Percentiles rank a stretch among this genome's conserved stretches.
Conservation (phyloP, 2,329 filamentous ascomycete genomes). For the Elsinoe necatrix region DNA sequence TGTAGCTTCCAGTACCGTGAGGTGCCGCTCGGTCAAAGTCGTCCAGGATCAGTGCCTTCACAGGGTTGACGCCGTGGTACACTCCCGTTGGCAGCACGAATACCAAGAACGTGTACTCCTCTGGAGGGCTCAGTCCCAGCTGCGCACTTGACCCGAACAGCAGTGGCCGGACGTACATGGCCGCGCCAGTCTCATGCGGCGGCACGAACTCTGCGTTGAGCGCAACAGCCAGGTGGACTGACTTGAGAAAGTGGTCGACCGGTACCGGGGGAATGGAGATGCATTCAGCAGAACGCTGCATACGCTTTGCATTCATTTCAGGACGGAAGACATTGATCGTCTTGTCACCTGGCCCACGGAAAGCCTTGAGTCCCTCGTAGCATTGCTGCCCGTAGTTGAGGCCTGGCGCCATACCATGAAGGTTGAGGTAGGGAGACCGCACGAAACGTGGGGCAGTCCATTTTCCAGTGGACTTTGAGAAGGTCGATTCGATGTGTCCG, state of each 20-base stretch:
- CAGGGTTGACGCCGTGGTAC: slow-evolving; percentile 24
- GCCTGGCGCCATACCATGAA: slow-evolving; percentile 91
- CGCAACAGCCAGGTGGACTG: slow-evolving; percentile 24
- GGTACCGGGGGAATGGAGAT: slow-evolving; percentile 29
- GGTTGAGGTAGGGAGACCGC: slow-evolving; percentile 69
- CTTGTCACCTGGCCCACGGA: slow-evolving; percentile 15
- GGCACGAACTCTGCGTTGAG: slow-evolving; percentile 25
- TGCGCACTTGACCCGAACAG: slow-evolving; percentile 27
- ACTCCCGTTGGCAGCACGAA: slow-evolving; percentile 26
- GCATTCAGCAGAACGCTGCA: slow-evolving; percentile 24
- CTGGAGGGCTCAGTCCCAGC: slow-evolving; percentile 23
- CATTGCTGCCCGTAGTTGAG: slow-evolving; percentile 97
- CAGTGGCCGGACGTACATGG: slow-evolving; percentile 31
- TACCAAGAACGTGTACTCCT: slow-evolving; percentile 27
- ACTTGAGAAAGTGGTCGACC: slow-evolving; percentile 25
- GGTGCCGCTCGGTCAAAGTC: slow-evolving; percentile 32
- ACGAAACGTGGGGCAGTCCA: slow-evolving; percentile 77
- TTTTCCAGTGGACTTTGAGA: slow-evolving; percentile 61
- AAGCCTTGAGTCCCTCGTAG: slow-evolving; percentile 64
- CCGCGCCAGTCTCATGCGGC: slow-evolving; percentile 24
- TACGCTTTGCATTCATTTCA: slow-evolving; percentile 25
- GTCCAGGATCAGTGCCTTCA: slow-evolving; percentile 29
- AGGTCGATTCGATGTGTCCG: slow-evolving; percentile 85
- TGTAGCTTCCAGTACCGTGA: slow-evolving; percentile 27
- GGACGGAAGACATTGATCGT: slow-evolving; percentile 30